Evolutionary conservation across 2,329 filamentous ascomycete genomes (phyloP).

Genomic region (Fusarium luffae): DNA sequence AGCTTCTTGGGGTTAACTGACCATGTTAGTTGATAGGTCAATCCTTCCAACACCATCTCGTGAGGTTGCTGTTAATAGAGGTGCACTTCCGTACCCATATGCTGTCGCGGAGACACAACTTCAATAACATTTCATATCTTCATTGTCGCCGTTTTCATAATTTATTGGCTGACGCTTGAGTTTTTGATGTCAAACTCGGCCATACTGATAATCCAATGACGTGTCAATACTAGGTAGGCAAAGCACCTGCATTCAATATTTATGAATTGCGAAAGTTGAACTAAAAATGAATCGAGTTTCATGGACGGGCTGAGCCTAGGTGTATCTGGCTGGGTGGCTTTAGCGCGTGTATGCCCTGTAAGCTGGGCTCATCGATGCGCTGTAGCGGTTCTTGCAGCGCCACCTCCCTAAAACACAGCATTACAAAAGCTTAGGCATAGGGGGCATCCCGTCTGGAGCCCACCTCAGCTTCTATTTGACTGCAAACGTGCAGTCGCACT

Average conservation of each 20-base stretch:
- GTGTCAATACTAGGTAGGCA: neutral
- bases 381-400: conserved; percentile 25
- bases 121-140: neutral
- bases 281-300: neutral
- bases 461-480: conserved; percentile 26
- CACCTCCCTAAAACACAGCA: conserved; percentile 19
- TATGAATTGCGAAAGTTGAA: neutral
- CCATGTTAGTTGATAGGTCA: neutral
- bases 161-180: neutral
- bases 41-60: neutral
- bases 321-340: neutral
- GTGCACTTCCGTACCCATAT: neutral
- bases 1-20: neutral
- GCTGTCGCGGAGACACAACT: neutral
- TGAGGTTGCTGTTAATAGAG: neutral
- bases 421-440: conserved; percentile 24
- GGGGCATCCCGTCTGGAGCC: conserved; percentile 11
- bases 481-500: conserved; percentile 39
- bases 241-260: neutral
- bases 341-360: conserved; percentile 26
- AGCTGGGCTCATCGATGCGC: conserved; percentile 4
- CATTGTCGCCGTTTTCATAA: neutral
- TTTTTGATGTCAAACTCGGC: neutral
- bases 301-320: neutral
- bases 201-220: neutral